Conservation (phyloP, 116 monocot species). For the Trichopus zeylanicus region DNA sequence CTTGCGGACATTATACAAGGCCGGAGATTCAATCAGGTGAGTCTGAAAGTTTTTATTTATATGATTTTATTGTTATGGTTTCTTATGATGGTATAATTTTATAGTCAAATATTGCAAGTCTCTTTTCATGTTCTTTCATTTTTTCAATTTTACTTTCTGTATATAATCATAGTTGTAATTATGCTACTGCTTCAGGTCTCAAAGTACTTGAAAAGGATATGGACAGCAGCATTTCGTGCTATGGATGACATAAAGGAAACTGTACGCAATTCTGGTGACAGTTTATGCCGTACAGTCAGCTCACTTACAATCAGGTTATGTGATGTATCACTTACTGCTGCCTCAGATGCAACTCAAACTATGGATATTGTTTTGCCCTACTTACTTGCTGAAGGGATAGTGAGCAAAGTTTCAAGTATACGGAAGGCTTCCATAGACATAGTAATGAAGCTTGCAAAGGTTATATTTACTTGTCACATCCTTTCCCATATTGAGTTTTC, state of each 20-base stretch:
- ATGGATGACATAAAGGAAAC: constrained; percentile 99
- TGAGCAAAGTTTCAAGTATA: constrained; percentile 88
- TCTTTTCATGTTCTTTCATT: neutral
- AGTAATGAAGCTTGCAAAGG: constrained; percentile 97
- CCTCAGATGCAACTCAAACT: constrained; percentile 66
- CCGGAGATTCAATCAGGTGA: constrained; percentile 79
- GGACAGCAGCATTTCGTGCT: constrained; percentile 81
- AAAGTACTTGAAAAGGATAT: constrained; percentile 80
- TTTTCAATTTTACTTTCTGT: neutral
- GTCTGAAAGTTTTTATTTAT: neutral
- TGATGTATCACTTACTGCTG: constrained; percentile 72
- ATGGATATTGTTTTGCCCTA: constrained; percentile 90
- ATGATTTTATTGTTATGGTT: constrained; percentile 1
- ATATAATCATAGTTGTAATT: neutral
- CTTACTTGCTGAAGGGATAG: constrained; percentile 81
- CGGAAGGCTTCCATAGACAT: constrained; percentile 78
- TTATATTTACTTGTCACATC: constrained; percentile 1
- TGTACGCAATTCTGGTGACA: constrained; percentile 88
- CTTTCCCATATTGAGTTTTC: neutral
- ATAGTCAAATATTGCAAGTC: no score
- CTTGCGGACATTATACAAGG: constrained; percentile 97
- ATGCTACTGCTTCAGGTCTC: constrained; percentile 46
- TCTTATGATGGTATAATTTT: neutral
- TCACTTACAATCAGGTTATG: constrained; percentile 82
- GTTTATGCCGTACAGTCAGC: constrained; percentile 86